Evolutionary conservation across 768 basidiomycete genomes (phyloP).

Genomic region (Roridomyces roridus): DNA sequence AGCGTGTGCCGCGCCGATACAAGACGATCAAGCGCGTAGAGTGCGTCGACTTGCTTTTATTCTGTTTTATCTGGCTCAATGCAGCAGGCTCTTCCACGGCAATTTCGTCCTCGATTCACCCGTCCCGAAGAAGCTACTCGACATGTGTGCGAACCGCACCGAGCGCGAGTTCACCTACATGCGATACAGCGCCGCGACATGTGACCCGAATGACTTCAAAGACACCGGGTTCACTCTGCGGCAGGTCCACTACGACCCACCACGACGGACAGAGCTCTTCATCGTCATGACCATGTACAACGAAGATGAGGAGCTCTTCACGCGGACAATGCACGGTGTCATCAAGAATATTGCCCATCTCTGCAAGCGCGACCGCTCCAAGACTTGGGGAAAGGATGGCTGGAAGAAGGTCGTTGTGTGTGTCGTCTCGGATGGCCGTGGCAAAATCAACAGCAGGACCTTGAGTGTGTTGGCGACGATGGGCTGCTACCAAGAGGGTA

Average conservation of each 20-base stretch:
- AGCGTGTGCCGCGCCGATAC: constrained; percentile 86
- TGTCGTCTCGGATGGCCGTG: constrained; percentile 86
- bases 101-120: constrained; percentile 92
- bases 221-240: constrained; percentile 84
- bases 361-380: constrained; percentile 83
- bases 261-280: constrained; percentile 90
- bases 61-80: neutral
- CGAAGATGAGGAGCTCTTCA: constrained; percentile 66
- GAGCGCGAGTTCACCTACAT: constrained; percentile 95
- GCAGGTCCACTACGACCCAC: constrained; percentile 91
- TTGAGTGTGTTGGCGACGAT: constrained; percentile 89
- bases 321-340: constrained; percentile 93
- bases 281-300: constrained; percentile 99
- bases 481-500: constrained; percentile 94
- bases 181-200: constrained; percentile 95
- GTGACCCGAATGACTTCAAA: constrained; percentile 94
- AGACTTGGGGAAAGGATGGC: constrained; percentile 96
- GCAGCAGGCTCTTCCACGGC: constrained; percentile 78
- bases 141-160: constrained; percentile 76
- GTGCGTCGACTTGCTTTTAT: constrained; percentile 45
- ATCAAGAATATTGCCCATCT: constrained; percentile 93
- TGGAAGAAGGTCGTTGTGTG: constrained; percentile 99
- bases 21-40: constrained; percentile 95
- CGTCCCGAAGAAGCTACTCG: constrained; percentile 89
- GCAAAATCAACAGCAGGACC: constrained; percentile 85